Conservation (phyloP, 2,329 filamentous ascomycete species). For the Diplocarpon rosae region DNA sequence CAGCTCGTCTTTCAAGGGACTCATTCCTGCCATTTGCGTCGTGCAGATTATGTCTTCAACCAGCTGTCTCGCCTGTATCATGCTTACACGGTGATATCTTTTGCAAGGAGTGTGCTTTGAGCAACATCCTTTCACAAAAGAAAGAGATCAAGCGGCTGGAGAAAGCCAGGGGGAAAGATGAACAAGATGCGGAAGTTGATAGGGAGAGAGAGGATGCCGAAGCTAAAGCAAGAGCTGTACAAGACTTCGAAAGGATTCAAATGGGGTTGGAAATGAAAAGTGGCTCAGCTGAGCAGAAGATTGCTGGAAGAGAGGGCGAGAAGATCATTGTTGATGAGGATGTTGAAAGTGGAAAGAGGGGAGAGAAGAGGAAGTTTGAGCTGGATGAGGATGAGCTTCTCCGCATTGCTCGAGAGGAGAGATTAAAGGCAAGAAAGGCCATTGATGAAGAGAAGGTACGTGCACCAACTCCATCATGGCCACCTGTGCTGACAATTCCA, state of each 20-base stretch:
- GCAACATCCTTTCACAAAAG: conserved; percentile 81
- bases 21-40: conserved; percentile 86
- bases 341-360: conserved; percentile 26
- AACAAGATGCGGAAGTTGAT: conserved; percentile 50
- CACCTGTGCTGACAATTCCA: neutral
- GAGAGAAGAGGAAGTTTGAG: conserved; percentile 65
- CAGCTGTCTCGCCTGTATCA: conserved; percentile 70
- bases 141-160: conserved; percentile 81
- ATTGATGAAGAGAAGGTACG: conserved; percentile 62
- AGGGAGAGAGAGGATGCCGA: conserved; percentile 54
- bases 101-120: conserved; percentile 87
- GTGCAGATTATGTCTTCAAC: conserved; percentile 77
- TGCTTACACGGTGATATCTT: conserved; percentile 83
- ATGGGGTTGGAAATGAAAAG: conserved; percentile 44
- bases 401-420: conserved; percentile 58
- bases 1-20: conserved; percentile 78
- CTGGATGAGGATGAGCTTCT: conserved; percentile 67
- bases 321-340: conserved; percentile 34
- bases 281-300: conserved; percentile 23
- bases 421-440: conserved; percentile 55
- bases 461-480: conserved; percentile 2
- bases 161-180: conserved; percentile 49
- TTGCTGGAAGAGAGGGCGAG: conserved; percentile 32
- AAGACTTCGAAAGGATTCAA: conserved; percentile 77
- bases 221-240: conserved; percentile 56